Percentiles rank a stretch among this genome's conserved stretches.
These are phyloP conservation scores for Plenodomus tracheiphilus DNA, from an alignment of 2,329 filamentous ascomycete species.

Conservation along the genomic window DNA sequence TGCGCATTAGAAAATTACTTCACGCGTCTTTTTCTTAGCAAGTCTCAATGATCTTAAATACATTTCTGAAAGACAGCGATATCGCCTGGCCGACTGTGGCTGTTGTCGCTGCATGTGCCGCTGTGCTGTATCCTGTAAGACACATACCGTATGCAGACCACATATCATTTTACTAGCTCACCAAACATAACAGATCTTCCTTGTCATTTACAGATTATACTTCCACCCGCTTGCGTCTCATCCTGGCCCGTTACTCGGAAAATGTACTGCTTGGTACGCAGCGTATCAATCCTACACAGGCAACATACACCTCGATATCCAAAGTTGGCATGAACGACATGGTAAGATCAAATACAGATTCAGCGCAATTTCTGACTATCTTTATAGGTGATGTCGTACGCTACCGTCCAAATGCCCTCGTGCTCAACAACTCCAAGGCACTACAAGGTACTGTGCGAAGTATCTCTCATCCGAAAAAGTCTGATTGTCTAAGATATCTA, in stretches of 20 bases:
- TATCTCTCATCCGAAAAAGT: neutral
- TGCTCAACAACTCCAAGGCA: slow-evolving; percentile 3
- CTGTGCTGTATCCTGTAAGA: too few species aligned
- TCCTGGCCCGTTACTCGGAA: slow-evolving; percentile 2
- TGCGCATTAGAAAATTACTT: too few species aligned
- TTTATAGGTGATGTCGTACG: slow-evolving; percentile 3
- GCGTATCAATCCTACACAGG: slow-evolving; percentile 4
- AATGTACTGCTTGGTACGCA: slow-evolving; percentile 3
- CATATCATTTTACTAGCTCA: too few species aligned
- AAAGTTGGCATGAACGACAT: slow-evolving; percentile 3
- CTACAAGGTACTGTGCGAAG: slow-evolving; percentile 1
- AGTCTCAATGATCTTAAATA: neutral
- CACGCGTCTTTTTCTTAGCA: too few species aligned
- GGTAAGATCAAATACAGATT: neutral
- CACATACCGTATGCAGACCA: too few species aligned
- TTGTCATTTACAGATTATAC: slow-evolving; percentile 2
- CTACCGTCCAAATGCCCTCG: slow-evolving; percentile 5
- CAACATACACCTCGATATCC: slow-evolving; percentile 1
- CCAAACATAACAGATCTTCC: too few species aligned
- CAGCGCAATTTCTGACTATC: neutral
- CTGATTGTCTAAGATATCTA: neutral
- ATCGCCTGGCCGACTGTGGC: too few species aligned
- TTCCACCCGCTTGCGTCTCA: slow-evolving; percentile 3
- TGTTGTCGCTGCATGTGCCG: too few species aligned
- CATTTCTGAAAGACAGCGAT: neutral